Base-by-base conservation (phyloP, 2,329 filamentous ascomycete genomes). In the Colletotrichum sp. region DNA sequence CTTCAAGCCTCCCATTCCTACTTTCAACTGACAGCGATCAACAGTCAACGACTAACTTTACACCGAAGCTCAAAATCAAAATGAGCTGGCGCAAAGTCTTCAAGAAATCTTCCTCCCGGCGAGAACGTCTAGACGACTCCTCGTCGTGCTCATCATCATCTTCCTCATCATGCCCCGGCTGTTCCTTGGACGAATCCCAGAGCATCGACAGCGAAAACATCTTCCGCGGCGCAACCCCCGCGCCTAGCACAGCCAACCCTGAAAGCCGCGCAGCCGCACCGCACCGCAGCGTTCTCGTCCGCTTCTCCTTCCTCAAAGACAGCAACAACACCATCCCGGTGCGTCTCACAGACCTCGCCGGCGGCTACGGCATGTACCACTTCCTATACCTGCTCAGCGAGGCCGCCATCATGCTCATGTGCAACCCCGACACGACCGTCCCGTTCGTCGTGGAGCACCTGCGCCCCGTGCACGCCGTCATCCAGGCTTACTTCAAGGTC, bases 231-330 rank as follows among this genome's bases (percentile, higher is more conserved):
- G 59, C 59, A 63, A 32, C 59, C 7, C n/a, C 28, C 2, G n/a
- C 16, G 7, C 34, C 12, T 0, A 25, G 30, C 15, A 30, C 2
- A 8, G 5, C n/a, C 1, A 0, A 0, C 12, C n/a, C n/a, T 6
- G 44, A 48, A 22, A 48, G 19, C 11, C 44, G n/a, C 19, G 25
- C 55, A 60, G 57, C 57, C 27, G 27, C 57, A n/a, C 27, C 57
- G 30, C 55, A 28, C 15, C 22, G 34, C 7, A 61, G 34, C 34
- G 25, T 61, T 2, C 22, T 69, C 16, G 32, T 69, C 7, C 22
- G 2, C 34, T 69, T 28, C 32, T 11, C 32, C 5, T 69, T 61
- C 12, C 52, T 69, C 52, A 12, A 30, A 16, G 22, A 27, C 3
- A 9, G 13, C 19, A 69, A 61, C 25, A 44, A 69, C 4, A 48